These are phyloP conservation scores for Lignosus rhinocerotis DNA, from an alignment of 1,284 basidiomycete genomes.

Conservation along the genomic window DNA sequence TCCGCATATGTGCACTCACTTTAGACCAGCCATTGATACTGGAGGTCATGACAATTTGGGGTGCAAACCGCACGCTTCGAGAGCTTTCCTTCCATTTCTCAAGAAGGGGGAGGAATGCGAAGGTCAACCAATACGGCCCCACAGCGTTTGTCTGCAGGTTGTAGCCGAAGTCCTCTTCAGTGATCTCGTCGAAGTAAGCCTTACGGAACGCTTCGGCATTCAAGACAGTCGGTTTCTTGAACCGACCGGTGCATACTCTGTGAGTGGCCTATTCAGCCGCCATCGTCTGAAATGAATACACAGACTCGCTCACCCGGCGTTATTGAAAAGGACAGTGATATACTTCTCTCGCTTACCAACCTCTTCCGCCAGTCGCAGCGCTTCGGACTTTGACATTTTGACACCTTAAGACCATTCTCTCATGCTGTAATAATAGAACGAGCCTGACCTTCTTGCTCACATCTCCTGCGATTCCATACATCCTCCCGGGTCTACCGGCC, in stretches of 20 bases:
- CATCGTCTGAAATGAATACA: background rate
- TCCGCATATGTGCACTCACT: slow-evolving; percentile 23
- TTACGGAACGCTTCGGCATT: slow-evolving; percentile 41
- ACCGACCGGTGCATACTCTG: slow-evolving; percentile 21
- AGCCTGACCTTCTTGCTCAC: slow-evolving; percentile 42
- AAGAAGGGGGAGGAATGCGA: slow-evolving; percentile 50
- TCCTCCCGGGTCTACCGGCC: slow-evolving; percentile 35
- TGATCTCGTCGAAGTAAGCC: slow-evolving; percentile 41
- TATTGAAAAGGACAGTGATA: slow-evolving; percentile 46
- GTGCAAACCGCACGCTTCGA: slow-evolving; percentile 37
- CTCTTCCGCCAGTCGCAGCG: slow-evolving; percentile 45
- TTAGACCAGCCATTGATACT: slow-evolving; percentile 58
- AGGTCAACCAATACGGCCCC: slow-evolving; percentile 51
- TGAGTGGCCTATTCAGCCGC: background rate
- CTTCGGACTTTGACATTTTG: slow-evolving; percentile 41
- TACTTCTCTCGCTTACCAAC: slow-evolving; percentile 41
- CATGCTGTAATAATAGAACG: background rate
- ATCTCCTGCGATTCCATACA: slow-evolving; percentile 47
- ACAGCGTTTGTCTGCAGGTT: slow-evolving; percentile 43
- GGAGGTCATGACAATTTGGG: slow-evolving; percentile 53
- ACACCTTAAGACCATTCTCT: background rate
- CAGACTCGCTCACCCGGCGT: slow-evolving; percentile 34
- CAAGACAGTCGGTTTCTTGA: slow-evolving; percentile 36
- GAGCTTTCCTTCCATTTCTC: slow-evolving; percentile 43
- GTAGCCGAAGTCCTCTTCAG: slow-evolving; percentile 41